phyloP scores from a whole-genome alignment of 2,329 filamentous ascomycete genomes.

The Herpotrichia juniperi region DNA sequence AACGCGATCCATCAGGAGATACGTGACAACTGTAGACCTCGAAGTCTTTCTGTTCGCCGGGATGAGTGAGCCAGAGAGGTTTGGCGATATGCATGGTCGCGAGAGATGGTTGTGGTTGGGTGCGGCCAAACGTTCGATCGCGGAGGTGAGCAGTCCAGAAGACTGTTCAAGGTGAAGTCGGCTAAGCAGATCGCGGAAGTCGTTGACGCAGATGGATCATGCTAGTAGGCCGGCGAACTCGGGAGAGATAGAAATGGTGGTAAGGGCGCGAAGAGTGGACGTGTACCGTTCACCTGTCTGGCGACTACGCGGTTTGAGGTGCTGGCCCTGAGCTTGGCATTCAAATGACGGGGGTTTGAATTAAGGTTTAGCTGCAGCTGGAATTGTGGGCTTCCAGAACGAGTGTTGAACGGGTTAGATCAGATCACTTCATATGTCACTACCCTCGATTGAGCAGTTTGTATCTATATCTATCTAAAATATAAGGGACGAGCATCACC shows the following conservation, averaged over 20 bases:
- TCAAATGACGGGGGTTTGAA: slow-evolving; percentile 16
- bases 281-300: slow-evolving; percentile 16
- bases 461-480: too few species aligned
- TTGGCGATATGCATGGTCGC: slow-evolving; percentile 72
- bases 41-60: slow-evolving; percentile 96
- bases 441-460: too few species aligned
- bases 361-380: slow-evolving; percentile 38
- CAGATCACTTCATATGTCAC: too few species aligned
- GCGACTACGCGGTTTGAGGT: slow-evolving; percentile 34
- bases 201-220: neutral
- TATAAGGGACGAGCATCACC: too few species aligned
- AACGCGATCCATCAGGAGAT: slow-evolving; percentile 87
- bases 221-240: slow-evolving; percentile 5
- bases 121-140: slow-evolving; percentile 1
- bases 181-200: neutral
- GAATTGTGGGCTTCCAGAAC: neutral
- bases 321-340: slow-evolving; percentile 30
- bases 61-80: slow-evolving; percentile 94
- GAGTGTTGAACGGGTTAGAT: too few species aligned
- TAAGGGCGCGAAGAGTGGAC: slow-evolving; percentile 11
- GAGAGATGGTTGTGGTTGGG: slow-evolving; percentile 12
- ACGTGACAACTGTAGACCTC: slow-evolving; percentile 99
- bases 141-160: neutral
- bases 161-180: neutral
- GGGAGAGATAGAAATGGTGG: slow-evolving; percentile 3